Percentiles rank a stretch among this genome's conserved stretches.
Conservation (phyloP, 2,329 filamentous ascomycete genomes). For the Fusarium nurragi region DNA sequence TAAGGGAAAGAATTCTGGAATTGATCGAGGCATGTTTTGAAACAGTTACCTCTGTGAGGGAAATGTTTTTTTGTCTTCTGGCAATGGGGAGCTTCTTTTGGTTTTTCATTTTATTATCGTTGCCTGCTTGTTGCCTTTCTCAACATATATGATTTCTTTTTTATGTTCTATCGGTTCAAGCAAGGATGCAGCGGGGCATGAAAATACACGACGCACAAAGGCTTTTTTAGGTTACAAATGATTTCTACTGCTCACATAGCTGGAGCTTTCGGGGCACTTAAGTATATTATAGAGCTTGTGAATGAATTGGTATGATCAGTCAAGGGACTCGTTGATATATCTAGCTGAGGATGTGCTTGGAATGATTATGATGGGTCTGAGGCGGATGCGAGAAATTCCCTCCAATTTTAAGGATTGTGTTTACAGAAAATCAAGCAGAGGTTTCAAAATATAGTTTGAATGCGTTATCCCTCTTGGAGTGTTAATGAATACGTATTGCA, state of each 20-base stretch:
- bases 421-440: not conserved
- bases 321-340: not conserved
- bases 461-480: not conserved
- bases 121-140: slow-evolving; percentile 9
- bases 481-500: not conserved
- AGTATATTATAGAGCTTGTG: slow-evolving; percentile 22
- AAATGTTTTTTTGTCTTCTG: slow-evolving; percentile 10
- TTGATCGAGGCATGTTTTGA: slow-evolving; percentile 12
- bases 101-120: not conserved
- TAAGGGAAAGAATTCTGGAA: slow-evolving; percentile 29
- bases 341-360: no score
- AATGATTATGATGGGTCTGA: not conserved
- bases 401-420: not conserved
- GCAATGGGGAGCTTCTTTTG: slow-evolving; percentile 17
- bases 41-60: slow-evolving; percentile 3
- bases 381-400: not conserved
- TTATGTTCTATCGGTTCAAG: slow-evolving; percentile 16
- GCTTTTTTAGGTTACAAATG: slow-evolving; percentile 11
- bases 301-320: slow-evolving; percentile 6
- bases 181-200: slow-evolving; percentile 38
- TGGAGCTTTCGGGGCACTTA: not conserved
- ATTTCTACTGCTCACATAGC: slow-evolving; percentile 4
- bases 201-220: slow-evolving; percentile 42
- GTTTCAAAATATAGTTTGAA: not conserved
- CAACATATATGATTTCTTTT: slow-evolving; percentile 33